A percentile compares a stretch with the other conserved stretches of the same genome.
These are phyloP conservation scores for Cryptosporidium bovis DNA, from an alignment of 169 alveolate species.

Conservation along the genomic window DNA sequence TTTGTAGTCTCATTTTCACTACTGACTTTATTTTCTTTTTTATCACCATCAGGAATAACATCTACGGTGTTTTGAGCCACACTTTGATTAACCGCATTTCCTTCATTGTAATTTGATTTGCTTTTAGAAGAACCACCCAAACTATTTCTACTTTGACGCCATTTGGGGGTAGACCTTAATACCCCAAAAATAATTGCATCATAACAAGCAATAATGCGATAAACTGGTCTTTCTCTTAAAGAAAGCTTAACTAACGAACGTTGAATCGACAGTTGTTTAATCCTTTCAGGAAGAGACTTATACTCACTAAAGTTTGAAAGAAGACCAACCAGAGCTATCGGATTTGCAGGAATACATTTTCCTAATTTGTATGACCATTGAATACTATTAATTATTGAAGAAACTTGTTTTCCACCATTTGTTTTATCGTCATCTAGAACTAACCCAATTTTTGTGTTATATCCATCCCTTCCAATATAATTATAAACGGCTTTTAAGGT, in stretches of 20 bases:
- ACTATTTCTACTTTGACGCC: conserved; percentile 23
- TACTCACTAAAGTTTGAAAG: conserved; percentile 27
- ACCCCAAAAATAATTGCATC: conserved; percentile 51
- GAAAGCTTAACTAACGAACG: conserved; percentile 56
- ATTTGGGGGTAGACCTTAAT: conserved; percentile 52
- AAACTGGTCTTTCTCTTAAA: conserved; percentile 57
- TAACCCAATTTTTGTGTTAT: conserved; percentile 57
- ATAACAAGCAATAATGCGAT: conserved; percentile 46
- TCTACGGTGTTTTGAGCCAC: too few relatives aligned
- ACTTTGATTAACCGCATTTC: too few relatives aligned
- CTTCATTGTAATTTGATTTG: too few relatives aligned
- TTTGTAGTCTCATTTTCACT: too few relatives aligned
- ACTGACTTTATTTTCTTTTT: too few relatives aligned
- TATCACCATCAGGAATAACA: too few relatives aligned
- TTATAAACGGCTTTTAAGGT: conserved; percentile 40
- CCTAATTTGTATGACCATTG: conserved; percentile 37
- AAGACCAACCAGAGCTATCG: conserved; percentile 58
- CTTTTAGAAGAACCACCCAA: neutral
- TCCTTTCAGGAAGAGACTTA: conserved; percentile 7
- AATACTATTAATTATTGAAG: conserved; percentile 31
- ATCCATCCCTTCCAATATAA: conserved; percentile 71
- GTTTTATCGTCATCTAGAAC: conserved; percentile 13
- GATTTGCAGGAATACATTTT: conserved; percentile 69
- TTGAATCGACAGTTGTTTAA: conserved; percentile 30
- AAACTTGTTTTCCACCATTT: conserved; percentile 13